Evolutionary conservation across 2,329 filamentous ascomycete genomes (phyloP).

Genomic region (Pseudogymnoascus sp.): DNA sequence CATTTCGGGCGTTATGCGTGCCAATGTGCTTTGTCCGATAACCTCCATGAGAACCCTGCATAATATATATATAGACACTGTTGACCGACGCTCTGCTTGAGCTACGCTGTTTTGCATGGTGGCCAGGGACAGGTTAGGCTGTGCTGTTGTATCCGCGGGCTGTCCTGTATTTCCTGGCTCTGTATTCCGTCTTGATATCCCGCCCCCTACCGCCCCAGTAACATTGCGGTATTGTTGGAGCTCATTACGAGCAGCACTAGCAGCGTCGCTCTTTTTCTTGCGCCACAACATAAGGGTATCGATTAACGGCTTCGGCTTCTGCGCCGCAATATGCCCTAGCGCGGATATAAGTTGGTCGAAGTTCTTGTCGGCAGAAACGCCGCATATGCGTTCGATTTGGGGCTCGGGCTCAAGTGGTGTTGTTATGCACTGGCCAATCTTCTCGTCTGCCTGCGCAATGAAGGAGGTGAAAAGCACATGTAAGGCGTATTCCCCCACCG

Average conservation of each 20-base stretch:
- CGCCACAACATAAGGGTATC: constrained; percentile 98
- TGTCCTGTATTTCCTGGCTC: constrained; percentile 43
- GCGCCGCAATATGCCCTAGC: constrained; percentile 85
- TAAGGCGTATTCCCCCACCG: constrained; percentile 94
- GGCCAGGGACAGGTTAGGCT: constrained; percentile 21
- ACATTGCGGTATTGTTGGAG: constrained; percentile 44
- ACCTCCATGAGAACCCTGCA: constrained; percentile 92
- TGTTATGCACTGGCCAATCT: constrained; percentile 81
- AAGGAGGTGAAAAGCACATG: constrained; percentile 97
- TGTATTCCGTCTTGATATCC: constrained; percentile 61
- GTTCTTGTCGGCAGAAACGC: constrained; percentile 73
- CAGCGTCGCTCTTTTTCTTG: constrained; percentile 88
- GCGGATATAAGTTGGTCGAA: constrained; percentile 95
- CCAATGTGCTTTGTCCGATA: constrained; percentile 78
- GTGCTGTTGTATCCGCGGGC: constrained; percentile 13
- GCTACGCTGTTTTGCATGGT: constrained; percentile 61
- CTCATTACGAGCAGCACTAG: constrained; percentile 56
- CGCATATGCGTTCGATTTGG: constrained; percentile 82
- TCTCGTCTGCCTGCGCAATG: constrained; percentile 92
- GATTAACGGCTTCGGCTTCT: constrained; percentile 89
- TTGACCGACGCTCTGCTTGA: constrained; percentile 80
- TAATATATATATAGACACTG: constrained; percentile 90
- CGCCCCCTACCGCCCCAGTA: constrained; percentile 13
- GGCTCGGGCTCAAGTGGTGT: constrained; percentile 73
- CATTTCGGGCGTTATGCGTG: constrained; percentile 80